These are phyloP conservation scores for Tylopilus plumbeoviolaceoides DNA, from an alignment of 768 basidiomycete genomes.

Conservation along the genomic window DNA sequence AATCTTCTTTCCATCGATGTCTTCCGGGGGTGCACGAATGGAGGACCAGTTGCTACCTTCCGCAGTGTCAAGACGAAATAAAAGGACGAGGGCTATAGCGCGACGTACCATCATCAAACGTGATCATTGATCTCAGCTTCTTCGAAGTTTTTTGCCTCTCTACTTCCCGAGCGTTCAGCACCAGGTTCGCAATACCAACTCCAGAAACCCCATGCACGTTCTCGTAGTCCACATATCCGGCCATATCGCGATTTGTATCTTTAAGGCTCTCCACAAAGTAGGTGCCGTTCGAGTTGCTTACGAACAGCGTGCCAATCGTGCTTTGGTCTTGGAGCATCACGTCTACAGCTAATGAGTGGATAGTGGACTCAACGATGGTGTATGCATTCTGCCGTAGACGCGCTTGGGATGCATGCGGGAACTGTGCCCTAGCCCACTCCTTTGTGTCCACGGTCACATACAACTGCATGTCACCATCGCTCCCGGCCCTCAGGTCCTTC, in stretches of 20 bases:
- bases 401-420: slow-evolving; percentile 85
- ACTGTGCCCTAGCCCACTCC: slow-evolving; percentile 84
- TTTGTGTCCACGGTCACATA: slow-evolving; percentile 84
- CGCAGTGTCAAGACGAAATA: neutral
- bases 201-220: slow-evolving; percentile 83
- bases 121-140: slow-evolving; percentile 72
- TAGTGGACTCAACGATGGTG: slow-evolving; percentile 91
- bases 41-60: slow-evolving; percentile 71
- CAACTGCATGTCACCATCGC: slow-evolving; percentile 69
- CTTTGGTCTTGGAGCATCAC: slow-evolving; percentile 70
- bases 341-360: slow-evolving; percentile 92
- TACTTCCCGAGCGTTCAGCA: slow-evolving; percentile 80
- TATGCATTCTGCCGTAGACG: slow-evolving; percentile 88
- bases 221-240: slow-evolving; percentile 93
- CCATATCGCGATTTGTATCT: slow-evolving; percentile 87
- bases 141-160: slow-evolving; percentile 68
- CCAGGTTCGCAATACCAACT: slow-evolving; percentile 86
- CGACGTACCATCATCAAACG: slow-evolving; percentile 79
- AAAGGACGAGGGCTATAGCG: neutral
- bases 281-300: slow-evolving; percentile 94
- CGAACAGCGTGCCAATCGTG: slow-evolving; percentile 85
- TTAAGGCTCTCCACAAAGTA: slow-evolving; percentile 88
- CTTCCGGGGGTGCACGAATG: slow-evolving; percentile 54
- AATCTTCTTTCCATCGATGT: slow-evolving; percentile 58
- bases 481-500: slow-evolving; percentile 56